These are phyloP conservation scores for Cryptosporidium andersoni DNA, from an alignment of 169 alveolate species.

Conservation along the genomic window DNA sequence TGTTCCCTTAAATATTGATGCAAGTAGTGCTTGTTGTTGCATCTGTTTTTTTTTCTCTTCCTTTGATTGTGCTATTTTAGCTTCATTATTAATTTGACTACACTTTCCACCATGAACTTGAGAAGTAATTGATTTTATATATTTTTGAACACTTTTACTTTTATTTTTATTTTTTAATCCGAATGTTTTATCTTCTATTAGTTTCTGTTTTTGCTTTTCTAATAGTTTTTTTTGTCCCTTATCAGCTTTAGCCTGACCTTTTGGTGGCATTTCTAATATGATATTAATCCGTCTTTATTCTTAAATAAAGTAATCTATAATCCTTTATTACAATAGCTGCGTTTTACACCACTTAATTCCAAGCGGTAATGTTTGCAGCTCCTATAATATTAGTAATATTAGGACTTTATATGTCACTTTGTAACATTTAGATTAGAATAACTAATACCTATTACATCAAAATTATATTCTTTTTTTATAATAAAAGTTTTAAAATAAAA, in stretches of 20 bases:
- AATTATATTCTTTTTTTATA: too few species aligned
- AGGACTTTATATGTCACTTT: too few species aligned
- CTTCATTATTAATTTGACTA: conserved; percentile 73
- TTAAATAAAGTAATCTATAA: too few species aligned
- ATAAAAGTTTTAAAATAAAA: too few species aligned
- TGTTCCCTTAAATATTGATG: conserved; percentile 89
- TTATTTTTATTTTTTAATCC: conserved; percentile 98
- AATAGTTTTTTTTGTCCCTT: conserved; percentile 90
- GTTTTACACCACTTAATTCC: too few species aligned
- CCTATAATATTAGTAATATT: too few species aligned
- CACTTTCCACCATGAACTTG: conserved; percentile 58
- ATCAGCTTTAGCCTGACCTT: conserved; percentile 80
- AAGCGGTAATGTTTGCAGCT: too few species aligned
- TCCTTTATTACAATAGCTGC: too few species aligned
- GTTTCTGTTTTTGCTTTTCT: conserved; percentile 94
- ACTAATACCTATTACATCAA: too few species aligned
- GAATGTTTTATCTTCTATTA: conserved; percentile 98
- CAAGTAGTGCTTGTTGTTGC: conserved; percentile 92
- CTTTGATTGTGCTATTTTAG: conserved; percentile 83
- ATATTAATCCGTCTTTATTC: background rate
- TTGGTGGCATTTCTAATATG: conserved; percentile 78
- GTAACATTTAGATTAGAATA: too few species aligned
- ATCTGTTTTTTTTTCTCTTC: conserved; percentile 91
- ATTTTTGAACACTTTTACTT: conserved; percentile 95
- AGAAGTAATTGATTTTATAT: conserved; percentile 70